Base-by-base conservation (phyloP, 163 green algal species). In the Chlamydomonas reinhardtii region DNA sequence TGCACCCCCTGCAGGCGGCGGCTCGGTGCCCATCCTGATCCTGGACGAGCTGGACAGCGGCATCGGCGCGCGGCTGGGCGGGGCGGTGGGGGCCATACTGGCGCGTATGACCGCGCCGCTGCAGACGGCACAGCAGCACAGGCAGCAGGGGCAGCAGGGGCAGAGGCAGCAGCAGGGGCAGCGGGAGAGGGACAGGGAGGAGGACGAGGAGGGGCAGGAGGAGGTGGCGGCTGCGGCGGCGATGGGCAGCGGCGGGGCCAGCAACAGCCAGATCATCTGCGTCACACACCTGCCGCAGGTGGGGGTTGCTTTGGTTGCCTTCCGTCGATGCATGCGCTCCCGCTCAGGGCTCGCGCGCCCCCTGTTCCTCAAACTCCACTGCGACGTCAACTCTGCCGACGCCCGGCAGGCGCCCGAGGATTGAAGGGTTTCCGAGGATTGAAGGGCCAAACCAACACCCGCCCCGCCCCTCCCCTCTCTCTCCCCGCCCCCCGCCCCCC, bases 1-100 rank as follows among this genome's bases (percentile, higher is more conserved):
- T n/a, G n/a, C n/a, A n/a, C n/a, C n/a, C n/a, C n/a, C n/a, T n/a
- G 14, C 59, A 74, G 24, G 74, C 78, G 71, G 77, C 34, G 32
- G 43, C 59, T 73, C 54, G 4, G 73, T 86, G 61, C 92, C 95
- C 31, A 89, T 98, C 48, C 76, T 98, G 48, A 91, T 99, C 16
- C 78, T 99, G 90, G 96, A 99, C 89, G 96, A 99, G 88, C 87
- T 98, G 48, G 96, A 99, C 87, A 93, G 89, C 2, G 95, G 96
- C n/a, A 91, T 98, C 35, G 96, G 96, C 62, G 86, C 88, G 61
- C 88, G 96, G 11, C 85, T 99, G 77, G 96, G 96, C 1, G 61
- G 79, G n/a, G 85, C 87, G 11, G 91, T 99, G 31, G 96, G 95
- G 17, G 81, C 74, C 16, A 89, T 96, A 72, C 87, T 99, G 81